These are phyloP conservation scores for Cladophialophora chaetospira DNA, from an alignment of 2,329 filamentous ascomycete species.

Conservation along the genomic window DNA sequence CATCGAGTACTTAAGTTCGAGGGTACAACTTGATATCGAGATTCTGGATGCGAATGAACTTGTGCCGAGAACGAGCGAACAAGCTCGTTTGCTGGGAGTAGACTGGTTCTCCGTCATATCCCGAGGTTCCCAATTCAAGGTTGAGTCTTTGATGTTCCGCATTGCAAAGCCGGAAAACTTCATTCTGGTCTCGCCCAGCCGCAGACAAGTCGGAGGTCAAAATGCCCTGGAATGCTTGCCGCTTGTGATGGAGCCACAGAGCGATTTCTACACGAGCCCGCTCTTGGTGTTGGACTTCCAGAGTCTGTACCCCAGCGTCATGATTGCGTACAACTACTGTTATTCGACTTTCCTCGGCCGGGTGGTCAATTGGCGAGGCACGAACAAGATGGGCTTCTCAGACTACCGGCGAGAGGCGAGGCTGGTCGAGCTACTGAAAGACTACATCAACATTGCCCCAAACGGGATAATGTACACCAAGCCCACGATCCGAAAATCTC, in stretches of 20 bases:
- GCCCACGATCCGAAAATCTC: conserved; percentile 78
- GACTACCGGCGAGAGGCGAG: conserved; percentile 78
- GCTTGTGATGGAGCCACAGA: conserved; percentile 96
- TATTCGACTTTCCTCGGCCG: conserved; percentile 95
- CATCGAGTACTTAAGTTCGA: conserved; percentile 73
- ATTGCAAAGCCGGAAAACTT: conserved; percentile 98
- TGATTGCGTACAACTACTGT: conserved; percentile 99
- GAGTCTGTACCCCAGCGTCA: conserved; percentile 92
- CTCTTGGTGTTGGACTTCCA: conserved; percentile 93
- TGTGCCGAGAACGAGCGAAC: conserved; percentile 85
- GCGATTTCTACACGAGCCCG: conserved; percentile 88
- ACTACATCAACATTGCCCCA: conserved; percentile 87
- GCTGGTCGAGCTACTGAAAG: conserved; percentile 74
- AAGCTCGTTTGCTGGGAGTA: conserved; percentile 86
- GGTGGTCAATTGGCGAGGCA: conserved; percentile 82
- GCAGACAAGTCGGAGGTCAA: conserved; percentile 88
- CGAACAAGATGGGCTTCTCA: conserved; percentile 91
- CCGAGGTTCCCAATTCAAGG: conserved; percentile 95
- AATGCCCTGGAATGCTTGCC: conserved; percentile 94
- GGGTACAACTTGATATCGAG: conserved; percentile 81
- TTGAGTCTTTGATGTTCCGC: conserved; percentile 97
- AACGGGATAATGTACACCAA: conserved; percentile 97
- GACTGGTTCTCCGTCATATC: conserved; percentile 98
- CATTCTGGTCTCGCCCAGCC: conserved; percentile 82
- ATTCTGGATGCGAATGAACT: conserved; percentile 90